phyloP scores from a whole-genome alignment of 306 rosid genomes.

The Trifolium fragiferum region DNA sequence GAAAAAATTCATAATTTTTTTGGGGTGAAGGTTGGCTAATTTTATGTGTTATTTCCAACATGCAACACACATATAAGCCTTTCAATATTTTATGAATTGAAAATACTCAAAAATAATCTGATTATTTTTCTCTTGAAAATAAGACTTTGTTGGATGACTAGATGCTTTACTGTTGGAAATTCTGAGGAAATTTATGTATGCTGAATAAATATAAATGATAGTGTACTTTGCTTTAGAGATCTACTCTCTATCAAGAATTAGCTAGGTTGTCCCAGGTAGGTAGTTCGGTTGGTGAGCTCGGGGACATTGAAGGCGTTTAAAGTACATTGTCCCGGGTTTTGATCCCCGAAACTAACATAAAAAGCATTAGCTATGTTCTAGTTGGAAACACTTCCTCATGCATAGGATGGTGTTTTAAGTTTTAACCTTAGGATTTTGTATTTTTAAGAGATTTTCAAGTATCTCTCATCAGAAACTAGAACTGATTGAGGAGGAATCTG shows the following conservation, averaged over 20 bases:
- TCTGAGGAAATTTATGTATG: background rate
- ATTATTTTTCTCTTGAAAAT: conserved; percentile 26
- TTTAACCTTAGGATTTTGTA: background rate
- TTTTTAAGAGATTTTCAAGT: conserved; percentile 22
- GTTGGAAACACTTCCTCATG: too few species aligned
- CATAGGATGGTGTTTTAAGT: too few species aligned
- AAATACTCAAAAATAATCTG: background rate
- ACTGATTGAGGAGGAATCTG: too few species aligned
- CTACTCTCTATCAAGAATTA: conserved; percentile 6
- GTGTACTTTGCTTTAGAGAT: conserved; percentile 23
- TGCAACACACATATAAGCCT: conserved; percentile 5
- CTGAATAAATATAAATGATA: conserved; percentile 1
- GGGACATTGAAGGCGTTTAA: background rate
- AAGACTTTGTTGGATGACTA: background rate
- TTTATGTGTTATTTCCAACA: conserved; percentile 1
- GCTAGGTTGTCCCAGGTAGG: background rate
- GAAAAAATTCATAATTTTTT: conserved; percentile 4
- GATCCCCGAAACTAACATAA: background rate
- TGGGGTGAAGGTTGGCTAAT: conserved; percentile 16
- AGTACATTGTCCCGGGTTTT: background rate
- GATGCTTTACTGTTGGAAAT: background rate
- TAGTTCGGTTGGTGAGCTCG: background rate
- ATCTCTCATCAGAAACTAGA: background rate
- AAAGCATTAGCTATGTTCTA: too few species aligned
- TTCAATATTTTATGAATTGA: conserved; percentile 16